Evolutionary conservation across 164 flowering plant genomes (phyloP).

Genomic region (Magnolia officinalis): DNA sequence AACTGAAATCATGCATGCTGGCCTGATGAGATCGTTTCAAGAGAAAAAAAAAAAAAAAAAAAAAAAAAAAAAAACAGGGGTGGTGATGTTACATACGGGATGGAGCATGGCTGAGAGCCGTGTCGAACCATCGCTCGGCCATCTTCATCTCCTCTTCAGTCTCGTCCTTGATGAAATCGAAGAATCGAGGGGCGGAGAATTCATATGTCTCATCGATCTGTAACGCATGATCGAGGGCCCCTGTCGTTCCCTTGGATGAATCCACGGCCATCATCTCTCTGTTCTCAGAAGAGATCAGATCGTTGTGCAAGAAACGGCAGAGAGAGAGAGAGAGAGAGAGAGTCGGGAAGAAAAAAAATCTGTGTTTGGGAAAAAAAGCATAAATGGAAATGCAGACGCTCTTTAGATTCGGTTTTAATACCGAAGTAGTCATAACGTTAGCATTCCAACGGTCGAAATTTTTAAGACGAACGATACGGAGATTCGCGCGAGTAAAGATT

Average conservation of each 20-base stretch:
- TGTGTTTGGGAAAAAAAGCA: background rate
- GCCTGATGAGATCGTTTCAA: background rate
- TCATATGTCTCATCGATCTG: constrained; percentile 69
- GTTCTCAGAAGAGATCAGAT: background rate
- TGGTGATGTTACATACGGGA: constrained; percentile 52
- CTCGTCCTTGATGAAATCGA: constrained; percentile 66
- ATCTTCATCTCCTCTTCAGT: constrained; percentile 46
- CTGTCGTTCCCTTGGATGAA: background rate
- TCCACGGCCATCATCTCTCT: background rate
- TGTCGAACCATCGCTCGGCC: constrained; percentile 85
- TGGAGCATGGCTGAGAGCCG: constrained; percentile 64
- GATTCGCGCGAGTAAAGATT: background rate
- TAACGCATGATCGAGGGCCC: constrained; percentile 1
- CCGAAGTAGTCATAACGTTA: constrained; percentile 18
- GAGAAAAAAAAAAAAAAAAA: background rate
- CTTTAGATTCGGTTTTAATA: background rate
- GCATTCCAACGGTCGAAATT: constrained; percentile 28
- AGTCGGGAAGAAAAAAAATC: background rate
- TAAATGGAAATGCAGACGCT: background rate
- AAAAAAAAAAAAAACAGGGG: background rate
- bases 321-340: constrained; percentile 6
- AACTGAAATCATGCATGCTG: background rate
- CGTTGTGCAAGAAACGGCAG: background rate
- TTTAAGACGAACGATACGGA: background rate
- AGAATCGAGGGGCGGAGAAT: constrained; percentile 77